Evolutionary conservation across 495 filamentous ascomycete species (phyloP), one percentile per base, ranked within the genome.

Genomic region (Durotheca rogersii): DNA sequence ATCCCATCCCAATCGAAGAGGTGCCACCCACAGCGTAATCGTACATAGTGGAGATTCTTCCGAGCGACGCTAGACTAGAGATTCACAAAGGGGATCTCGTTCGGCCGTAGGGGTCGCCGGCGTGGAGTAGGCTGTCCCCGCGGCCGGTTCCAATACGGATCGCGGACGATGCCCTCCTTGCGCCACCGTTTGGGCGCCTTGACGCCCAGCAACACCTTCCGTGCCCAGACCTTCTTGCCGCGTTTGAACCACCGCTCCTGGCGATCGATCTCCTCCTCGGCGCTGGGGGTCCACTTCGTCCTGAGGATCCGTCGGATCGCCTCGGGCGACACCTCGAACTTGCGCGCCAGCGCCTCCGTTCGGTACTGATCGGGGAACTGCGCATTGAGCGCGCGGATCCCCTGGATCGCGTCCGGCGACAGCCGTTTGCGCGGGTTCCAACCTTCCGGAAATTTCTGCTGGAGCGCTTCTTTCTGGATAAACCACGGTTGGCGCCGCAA

Each of bases 401-500:
- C 90, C 11, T 90, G 85, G 7, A 95, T 63, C 7, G 92, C 88
- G 66, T 96, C 91, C 0, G 92, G 93, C 0, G 93, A 97, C 1
- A 98, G 81, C 47, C 82, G 83, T 70, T 94, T 97, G 18, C 75
- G 74, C 16, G 93, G 90, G 31, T 76, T 72, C 90, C 92, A 98
- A 5, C 84, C 82, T 5, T 76, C 70, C 1, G 81, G 77, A 57
- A 96, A 95, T 62, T 96, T 96, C 20, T 75, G 59, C 43, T 81
- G 70, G 12, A 92, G 63, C 0, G 79, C 81, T 0, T 64, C 66
- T 66, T 94, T 95, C 36, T 94, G 81, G 7, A 81, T 68, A 55
- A 80, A 75, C 90, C 90, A 96, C 2, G 41, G 36, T 56, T 87
- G n/a, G n/a, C n/a, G n/a, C n/a, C n/a, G n/a, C n/a, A n/a, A n/a